Base-by-base conservation (phyloP, 176 grass and related monocot genomes). In the Juncus inflexus region DNA sequence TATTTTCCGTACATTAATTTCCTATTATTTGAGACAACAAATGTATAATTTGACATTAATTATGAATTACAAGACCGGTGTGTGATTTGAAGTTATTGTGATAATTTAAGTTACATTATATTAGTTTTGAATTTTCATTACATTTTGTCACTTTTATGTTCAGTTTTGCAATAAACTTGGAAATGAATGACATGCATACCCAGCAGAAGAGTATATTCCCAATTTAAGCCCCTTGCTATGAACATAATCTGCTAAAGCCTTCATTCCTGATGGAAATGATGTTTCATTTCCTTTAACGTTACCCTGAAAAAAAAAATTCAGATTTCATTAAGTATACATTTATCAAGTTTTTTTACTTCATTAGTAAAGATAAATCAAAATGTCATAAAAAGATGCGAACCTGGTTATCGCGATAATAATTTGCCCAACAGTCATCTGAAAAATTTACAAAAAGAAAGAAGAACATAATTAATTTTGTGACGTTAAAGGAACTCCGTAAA, bases 381-480 rank as follows among this genome's bases (percentile, higher is more conserved):
- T 9, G 47, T 6, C 37, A 63, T 63, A 65, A 12, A 10, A 64
- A 16, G n/a, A 51, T 37, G 3, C n/a, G 2, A 65, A 86, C 83
- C 80, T 86, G 13, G 40, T 55, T 42, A 14, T 63, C 79, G 64
- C 87, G 72, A 40, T 83, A 63, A 58, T 75, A 40, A 56, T 81
- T 75, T 15, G 77, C 87, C 87, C 87, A 91, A 73, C 83, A 91
- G 69, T 91, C 87, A 81, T 90, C 87, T 90, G 62, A 5, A 43
- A 37, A 40, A 66, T 73, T 70, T 72, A 15, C 10, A 10, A 50
- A 13, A 61, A 43, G 36, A 55, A 37, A 50, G 35, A 37, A 65
- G 9, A 43, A 63, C 43, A 43, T 12, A 14, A 63, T 50, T 13
- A 39, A 52, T 56, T 64, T 28, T 28, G 19, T 28, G 19, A 28